Conservation (phyloP, 202 grass and related monocot genomes). For the Carex arenaria region DNA sequence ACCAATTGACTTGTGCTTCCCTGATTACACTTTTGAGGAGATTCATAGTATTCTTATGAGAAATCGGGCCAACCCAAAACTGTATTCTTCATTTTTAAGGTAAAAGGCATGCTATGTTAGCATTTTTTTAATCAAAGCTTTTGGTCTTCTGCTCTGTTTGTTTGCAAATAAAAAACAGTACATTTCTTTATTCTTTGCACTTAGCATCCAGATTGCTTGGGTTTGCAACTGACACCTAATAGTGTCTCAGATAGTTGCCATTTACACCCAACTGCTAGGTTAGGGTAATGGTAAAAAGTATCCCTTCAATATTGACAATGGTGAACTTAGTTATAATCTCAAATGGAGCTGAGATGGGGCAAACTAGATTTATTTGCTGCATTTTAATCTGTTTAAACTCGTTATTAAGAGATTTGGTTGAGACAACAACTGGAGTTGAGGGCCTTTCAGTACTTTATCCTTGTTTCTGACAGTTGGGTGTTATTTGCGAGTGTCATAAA, state of each 20-base stretch:
- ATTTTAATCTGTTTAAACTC: neutral
- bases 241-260: neutral
- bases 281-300: neutral
- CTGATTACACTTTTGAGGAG: constrained; percentile 74
- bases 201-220: neutral
- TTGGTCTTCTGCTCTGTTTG: neutral
- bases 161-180: neutral
- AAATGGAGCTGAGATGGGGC: neutral
- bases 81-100: constrained; percentile 81
- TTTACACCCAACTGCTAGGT: neutral
- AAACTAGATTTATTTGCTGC: neutral
- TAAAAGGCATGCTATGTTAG: constrained; percentile 7
- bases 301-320: neutral
- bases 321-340: neutral
- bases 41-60: constrained; percentile 57
- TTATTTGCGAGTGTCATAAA: neutral
- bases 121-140: neutral
- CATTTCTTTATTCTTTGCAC: neutral
- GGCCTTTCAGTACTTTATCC: neutral
- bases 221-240: neutral
- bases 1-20: constrained; percentile 63
- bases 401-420: neutral
- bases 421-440: neutral
- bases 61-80: constrained; percentile 48
- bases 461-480: neutral